phyloP scores from a whole-genome alignment of 495 filamentous ascomycete species.

The Hyaloscypha bicolor region DNA sequence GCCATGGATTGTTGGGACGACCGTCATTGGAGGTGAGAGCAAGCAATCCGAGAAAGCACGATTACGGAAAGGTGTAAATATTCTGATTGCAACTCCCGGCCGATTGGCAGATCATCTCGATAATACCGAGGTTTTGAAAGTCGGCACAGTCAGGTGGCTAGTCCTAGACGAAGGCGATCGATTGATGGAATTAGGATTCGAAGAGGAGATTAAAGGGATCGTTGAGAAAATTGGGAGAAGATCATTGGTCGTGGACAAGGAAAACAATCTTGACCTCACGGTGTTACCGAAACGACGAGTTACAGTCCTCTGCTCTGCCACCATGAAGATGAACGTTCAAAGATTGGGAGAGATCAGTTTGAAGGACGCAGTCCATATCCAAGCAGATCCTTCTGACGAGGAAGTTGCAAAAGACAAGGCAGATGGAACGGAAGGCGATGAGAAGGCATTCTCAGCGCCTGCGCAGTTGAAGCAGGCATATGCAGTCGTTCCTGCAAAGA shows the following conservation, averaged over 20 bases:
- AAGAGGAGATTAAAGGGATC: conserved; percentile 80
- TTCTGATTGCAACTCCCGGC: conserved; percentile 92
- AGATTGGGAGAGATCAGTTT: conserved; percentile 90
- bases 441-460: conserved; percentile 75
- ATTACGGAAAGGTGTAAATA: conserved; percentile 89
- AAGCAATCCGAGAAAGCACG: conserved; percentile 96
- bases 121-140: conserved; percentile 84
- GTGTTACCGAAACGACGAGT: conserved; percentile 75
- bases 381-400: conserved; percentile 59
- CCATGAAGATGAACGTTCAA: conserved; percentile 95
- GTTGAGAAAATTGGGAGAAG: conserved; percentile 70
- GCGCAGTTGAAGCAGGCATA: conserved; percentile 92
- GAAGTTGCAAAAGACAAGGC: conserved; percentile 45
- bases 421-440: conserved; percentile 43
- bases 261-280: conserved; percentile 45
- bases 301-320: conserved; percentile 93
- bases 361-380: conserved; percentile 88
- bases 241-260: conserved; percentile 40
- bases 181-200: conserved; percentile 96
- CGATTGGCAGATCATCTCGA: conserved; percentile 88
- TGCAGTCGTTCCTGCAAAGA: conserved; percentile 81
- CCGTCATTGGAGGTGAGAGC: conserved; percentile 94
- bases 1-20: conserved; percentile 87
- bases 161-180: conserved; percentile 95
- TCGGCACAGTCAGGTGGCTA: conserved; percentile 89